Evolutionary conservation across 2,329 filamentous ascomycete genomes (phyloP).

Genomic region (Colletotrichum sp.): DNA sequence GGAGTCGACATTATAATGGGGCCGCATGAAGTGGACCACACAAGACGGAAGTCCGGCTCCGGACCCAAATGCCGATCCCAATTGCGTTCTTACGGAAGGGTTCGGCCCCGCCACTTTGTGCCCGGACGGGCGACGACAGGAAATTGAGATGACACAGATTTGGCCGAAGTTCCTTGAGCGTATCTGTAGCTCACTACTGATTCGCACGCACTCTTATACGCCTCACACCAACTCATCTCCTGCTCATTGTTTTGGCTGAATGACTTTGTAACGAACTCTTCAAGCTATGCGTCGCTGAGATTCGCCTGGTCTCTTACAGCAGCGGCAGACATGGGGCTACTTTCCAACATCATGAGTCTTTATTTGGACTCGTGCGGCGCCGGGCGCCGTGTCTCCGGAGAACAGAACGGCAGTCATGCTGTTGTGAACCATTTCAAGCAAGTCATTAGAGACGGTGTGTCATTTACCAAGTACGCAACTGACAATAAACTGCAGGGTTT

Average conservation of each 20-base stretch:
- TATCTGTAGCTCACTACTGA: background rate
- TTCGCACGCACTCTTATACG: background rate
- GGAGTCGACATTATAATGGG: background rate
- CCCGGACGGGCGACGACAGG: background rate
- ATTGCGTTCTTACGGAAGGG: background rate
- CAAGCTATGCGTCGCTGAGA: background rate
- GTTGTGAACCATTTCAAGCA: background rate
- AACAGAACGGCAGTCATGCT: background rate
- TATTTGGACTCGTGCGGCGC: background rate
- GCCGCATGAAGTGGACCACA: background rate
- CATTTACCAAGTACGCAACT: background rate
- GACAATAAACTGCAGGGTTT: background rate
- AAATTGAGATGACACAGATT: background rate
- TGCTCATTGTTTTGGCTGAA: background rate
- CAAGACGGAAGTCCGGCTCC: background rate
- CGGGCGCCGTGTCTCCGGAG: background rate
- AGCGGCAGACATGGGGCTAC: background rate
- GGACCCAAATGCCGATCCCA: background rate
- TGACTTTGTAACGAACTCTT: background rate
- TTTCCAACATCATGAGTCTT: background rate
- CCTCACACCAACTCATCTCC: background rate
- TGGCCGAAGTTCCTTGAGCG: background rate
- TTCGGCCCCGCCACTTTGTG: background rate
- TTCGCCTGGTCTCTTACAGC: background rate
- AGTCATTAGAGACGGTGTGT: background rate